A percentile compares a stretch with the other conserved stretches of the same genome.
phyloP scores from a whole-genome alignment of 1,284 basidiomycete species.

The Marasmius sp. region DNA sequence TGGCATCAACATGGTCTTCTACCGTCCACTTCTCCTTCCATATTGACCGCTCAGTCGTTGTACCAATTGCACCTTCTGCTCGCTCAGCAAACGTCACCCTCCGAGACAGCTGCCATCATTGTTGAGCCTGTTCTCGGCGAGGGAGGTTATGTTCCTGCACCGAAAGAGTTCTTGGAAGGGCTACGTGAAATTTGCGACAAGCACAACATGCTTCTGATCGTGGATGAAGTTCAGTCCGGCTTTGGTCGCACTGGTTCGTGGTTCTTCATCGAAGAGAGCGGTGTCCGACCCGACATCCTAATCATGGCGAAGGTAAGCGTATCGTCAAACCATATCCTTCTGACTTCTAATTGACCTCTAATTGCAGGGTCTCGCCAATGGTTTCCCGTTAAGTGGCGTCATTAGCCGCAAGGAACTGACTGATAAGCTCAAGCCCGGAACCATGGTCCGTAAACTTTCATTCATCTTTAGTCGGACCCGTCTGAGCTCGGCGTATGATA shows the following conservation, averaged over 20 bases:
- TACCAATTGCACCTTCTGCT: slow-evolving; percentile 86
- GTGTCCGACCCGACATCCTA: slow-evolving; percentile 86
- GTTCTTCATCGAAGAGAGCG: slow-evolving; percentile 79
- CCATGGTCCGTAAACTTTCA: slow-evolving; percentile 53
- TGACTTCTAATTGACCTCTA: background rate
- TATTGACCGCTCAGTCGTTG: slow-evolving; percentile 69
- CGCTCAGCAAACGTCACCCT: slow-evolving; percentile 80
- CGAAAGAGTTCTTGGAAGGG: slow-evolving; percentile 77
- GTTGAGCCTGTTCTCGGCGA: slow-evolving; percentile 93
- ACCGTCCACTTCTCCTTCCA: slow-evolving; percentile 59
- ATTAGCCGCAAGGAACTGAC: slow-evolving; percentile 83
- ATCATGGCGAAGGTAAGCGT: slow-evolving; percentile 77
- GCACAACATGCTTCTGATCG: slow-evolving; percentile 79
- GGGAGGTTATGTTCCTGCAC: slow-evolving; percentile 92
- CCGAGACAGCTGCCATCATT: slow-evolving; percentile 89
- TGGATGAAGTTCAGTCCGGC: slow-evolving; percentile 90
- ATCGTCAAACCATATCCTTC: background rate
- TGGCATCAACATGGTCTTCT: slow-evolving; percentile 85
- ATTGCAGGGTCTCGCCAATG: slow-evolving; percentile 82
- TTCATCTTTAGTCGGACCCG: slow-evolving; percentile 6
- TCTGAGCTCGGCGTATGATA: slow-evolving; percentile 7
- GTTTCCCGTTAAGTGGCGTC: slow-evolving; percentile 90
- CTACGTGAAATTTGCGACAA: slow-evolving; percentile 85
- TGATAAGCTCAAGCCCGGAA: slow-evolving; percentile 77
- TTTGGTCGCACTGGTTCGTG: slow-evolving; percentile 89